Evolutionary conservation across 192 early-diverging fungal genomes (phyloP).

Genomic region (Spinellus fusiger): DNA sequence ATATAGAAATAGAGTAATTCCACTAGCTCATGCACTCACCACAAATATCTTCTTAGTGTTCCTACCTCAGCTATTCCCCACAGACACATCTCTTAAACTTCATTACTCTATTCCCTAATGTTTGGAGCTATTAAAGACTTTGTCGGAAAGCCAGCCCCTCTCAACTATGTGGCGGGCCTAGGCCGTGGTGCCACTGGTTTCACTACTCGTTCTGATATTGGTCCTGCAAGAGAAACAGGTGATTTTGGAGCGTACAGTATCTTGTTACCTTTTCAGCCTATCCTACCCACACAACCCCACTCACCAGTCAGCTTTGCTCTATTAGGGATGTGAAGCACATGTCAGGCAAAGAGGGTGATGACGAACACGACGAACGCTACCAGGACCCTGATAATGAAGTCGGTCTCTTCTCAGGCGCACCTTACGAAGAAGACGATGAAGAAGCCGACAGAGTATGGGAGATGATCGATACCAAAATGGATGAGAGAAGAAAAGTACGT

Average conservation of each 20-base stretch:
- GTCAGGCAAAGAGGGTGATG: slow-evolving; percentile 47
- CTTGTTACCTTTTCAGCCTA: neutral
- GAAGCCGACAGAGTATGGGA: slow-evolving; percentile 94
- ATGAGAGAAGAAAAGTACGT: slow-evolving; percentile 70
- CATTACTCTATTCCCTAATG: slow-evolving; percentile 29
- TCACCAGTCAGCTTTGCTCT: too few species aligned
- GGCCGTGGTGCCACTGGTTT: slow-evolving; percentile 96
- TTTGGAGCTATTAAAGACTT: slow-evolving; percentile 79
- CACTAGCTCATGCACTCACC: too few species aligned
- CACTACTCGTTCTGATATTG: slow-evolving; percentile 97
- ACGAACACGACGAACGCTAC: slow-evolving; percentile 69
- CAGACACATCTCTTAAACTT: too few species aligned
- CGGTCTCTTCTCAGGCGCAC: slow-evolving; percentile 78
- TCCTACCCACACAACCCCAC: too few species aligned
- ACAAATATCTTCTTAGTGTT: too few species aligned
- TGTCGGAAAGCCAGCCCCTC: slow-evolving; percentile 85
- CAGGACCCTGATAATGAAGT: slow-evolving; percentile 93
- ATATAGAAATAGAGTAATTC: too few species aligned
- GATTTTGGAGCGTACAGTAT: slow-evolving; percentile 35
- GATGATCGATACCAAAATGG: slow-evolving; percentile 85
- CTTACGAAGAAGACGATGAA: slow-evolving; percentile 95
- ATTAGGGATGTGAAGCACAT: neutral
- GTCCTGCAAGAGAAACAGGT: slow-evolving; percentile 81
- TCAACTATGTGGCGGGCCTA: slow-evolving; percentile 95
- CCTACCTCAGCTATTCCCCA: too few species aligned